Base-by-base conservation (phyloP, 257 asterid genomes). In the Solanum tarijense region DNA sequence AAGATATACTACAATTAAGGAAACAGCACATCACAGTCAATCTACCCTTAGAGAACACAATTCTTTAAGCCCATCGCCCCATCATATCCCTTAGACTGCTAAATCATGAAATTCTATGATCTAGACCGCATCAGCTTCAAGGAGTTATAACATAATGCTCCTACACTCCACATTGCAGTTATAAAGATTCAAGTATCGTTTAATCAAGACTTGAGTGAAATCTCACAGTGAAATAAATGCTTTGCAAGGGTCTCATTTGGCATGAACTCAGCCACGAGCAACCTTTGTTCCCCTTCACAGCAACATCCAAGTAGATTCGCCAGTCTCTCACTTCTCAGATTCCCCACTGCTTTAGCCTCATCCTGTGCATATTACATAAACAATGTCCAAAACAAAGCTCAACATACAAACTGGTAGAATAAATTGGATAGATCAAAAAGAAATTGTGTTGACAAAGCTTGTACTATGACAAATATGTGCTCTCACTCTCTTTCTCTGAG, bases 141-240 rank as follows among this genome's bases (percentile, higher is more conserved):
- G 69, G 85, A 29, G 29, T 5, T 29, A 29, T 9, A 16, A 81
- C 10, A 41, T 79, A 4, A 78, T 41, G 84, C 14, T 41, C 60
- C 65, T 79, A 25, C 14, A 41, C 9, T 41, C 65, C 21, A 25
- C 65, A 25, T 7, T 5, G 20, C 38, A 13, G 65, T 78, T 41
- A 78, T 25, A 79, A 41, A 43, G 39, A 81, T 29, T 29, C 36
- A 82, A 11, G 29, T 82, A 10, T 48, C 4, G 14, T 52, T 55
- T 48, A 82, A 82, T 82, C 6, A 27, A 60, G 21, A 83, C 23
- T 36, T 29, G 0, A 9, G 9, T 8, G 43, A 88, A 38, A 88
- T 85, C 94, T 91, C 71, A 92, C 94, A 92, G 66, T 92, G 94
- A 90, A 92, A 92, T 55, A 92, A 89, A 89, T 92, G 94, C 79